These are phyloP conservation scores for Irpex sp. DNA, from an alignment of 1,284 basidiomycete species.

Conservation along the genomic window DNA sequence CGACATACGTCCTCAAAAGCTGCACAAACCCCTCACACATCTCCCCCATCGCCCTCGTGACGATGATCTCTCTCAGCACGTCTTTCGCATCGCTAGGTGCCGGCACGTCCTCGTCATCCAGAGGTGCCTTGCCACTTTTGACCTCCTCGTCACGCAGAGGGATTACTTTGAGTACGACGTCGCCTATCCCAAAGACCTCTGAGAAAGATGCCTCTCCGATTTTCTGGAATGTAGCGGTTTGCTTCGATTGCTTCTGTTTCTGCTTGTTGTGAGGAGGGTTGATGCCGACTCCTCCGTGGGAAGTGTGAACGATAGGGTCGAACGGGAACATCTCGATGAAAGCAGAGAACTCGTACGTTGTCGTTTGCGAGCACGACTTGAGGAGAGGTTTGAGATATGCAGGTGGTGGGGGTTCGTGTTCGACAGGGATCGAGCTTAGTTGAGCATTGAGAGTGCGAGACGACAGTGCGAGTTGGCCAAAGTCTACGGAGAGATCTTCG, in stretches of 20 bases:
- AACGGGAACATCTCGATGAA: slow-evolving; percentile 77
- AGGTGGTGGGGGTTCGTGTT: slow-evolving; percentile 22
- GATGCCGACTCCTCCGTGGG: slow-evolving; percentile 16
- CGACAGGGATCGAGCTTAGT: slow-evolving; percentile 9
- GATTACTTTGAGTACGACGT: slow-evolving; percentile 86
- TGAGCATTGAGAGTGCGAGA: slow-evolving; percentile 16
- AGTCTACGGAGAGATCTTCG: slow-evolving; percentile 55
- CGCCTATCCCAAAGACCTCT: slow-evolving; percentile 90
- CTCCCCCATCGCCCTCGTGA: slow-evolving; percentile 76
- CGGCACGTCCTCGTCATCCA: slow-evolving; percentile 47
- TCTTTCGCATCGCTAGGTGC: slow-evolving; percentile 70
- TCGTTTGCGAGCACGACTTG: slow-evolving; percentile 61
- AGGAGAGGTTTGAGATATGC: slow-evolving; percentile 58
- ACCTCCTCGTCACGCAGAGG: slow-evolving; percentile 57
- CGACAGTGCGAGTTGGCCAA: slow-evolving; percentile 46
- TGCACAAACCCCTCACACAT: slow-evolving; percentile 75
- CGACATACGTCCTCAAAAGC: slow-evolving; percentile 80
- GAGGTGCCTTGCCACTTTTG: background rate
- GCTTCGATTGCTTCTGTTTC: slow-evolving; percentile 6
- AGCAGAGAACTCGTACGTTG: slow-evolving; percentile 70
- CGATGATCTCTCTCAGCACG: slow-evolving; percentile 84
- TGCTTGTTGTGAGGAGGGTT: slow-evolving; percentile 19
- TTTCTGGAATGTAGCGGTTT: slow-evolving; percentile 56
- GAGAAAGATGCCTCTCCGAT: slow-evolving; percentile 97
- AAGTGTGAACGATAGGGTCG: slow-evolving; percentile 52